phyloP scores from a whole-genome alignment of 108 stramenopile genomes.

The Cyclotella kingstonii region DNA sequence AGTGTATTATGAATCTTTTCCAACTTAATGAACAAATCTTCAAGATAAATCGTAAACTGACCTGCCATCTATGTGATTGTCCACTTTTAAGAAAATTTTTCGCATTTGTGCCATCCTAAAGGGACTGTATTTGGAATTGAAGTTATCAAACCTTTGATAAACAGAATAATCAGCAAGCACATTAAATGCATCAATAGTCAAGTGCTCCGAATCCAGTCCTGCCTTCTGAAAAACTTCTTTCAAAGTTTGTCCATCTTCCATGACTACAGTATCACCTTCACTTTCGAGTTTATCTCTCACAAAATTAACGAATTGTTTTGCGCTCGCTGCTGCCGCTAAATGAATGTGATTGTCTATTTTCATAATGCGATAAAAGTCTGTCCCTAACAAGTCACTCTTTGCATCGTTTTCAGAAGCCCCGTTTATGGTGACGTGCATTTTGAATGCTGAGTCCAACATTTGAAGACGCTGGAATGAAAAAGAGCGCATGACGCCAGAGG shows the following conservation, averaged over 20 bases:
- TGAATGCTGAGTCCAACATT: slow-evolving; percentile 76
- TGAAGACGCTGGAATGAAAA: slow-evolving; percentile 88
- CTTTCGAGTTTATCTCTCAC: slow-evolving; percentile 93
- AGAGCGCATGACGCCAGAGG: slow-evolving; percentile 78
- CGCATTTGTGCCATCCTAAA: slow-evolving; percentile 95
- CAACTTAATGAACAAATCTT: too few species aligned
- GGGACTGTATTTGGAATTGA: slow-evolving; percentile 98
- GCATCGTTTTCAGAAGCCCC: slow-evolving; percentile 74
- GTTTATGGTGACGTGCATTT: slow-evolving; percentile 87
- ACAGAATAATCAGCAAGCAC: slow-evolving; percentile 98
- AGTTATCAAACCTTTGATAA: slow-evolving; percentile 99
- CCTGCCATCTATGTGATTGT: slow-evolving; percentile 85
- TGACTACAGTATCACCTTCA: slow-evolving; percentile 81
- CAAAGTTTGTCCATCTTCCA: slow-evolving; percentile 76
- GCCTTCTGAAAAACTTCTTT: slow-evolving; percentile 81
- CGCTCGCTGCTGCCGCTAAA: slow-evolving; percentile 93
- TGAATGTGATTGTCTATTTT: slow-evolving; percentile 99
- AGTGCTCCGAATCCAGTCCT: slow-evolving; percentile 93
- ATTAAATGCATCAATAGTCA: slow-evolving; percentile 98
- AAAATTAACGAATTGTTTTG: slow-evolving; percentile 98
- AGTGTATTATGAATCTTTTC: too few species aligned
- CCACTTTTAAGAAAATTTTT: slow-evolving; percentile 98
- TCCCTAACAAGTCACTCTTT: slow-evolving; percentile 80
- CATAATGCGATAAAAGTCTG: slow-evolving; percentile 98
- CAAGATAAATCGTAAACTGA: slow-evolving; percentile 2